Evolutionary conservation across 164 flowering plant species (phyloP).

Genomic region (Vitis labrusca): DNA sequence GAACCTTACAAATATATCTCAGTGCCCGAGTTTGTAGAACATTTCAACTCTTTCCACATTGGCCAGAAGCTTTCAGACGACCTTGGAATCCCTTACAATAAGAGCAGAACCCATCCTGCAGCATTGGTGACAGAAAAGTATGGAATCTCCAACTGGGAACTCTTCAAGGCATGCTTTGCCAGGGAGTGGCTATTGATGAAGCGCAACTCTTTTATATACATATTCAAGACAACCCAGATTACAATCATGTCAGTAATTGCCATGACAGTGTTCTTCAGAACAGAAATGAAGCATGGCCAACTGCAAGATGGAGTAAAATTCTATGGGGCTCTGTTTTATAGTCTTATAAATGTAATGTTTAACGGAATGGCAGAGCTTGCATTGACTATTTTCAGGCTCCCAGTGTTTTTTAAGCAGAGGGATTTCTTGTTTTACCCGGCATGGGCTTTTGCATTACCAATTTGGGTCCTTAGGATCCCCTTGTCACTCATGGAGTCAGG

Average conservation of each 20-base stretch:
- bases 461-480: conserved; percentile 51
- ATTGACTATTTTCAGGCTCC: conserved; percentile 44
- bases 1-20: conserved; percentile 32
- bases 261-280: conserved; percentile 37
- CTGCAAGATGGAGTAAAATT: conserved; percentile 37
- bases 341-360: conserved; percentile 53
- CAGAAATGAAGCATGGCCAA: conserved; percentile 32
- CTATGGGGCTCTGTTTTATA: conserved; percentile 55
- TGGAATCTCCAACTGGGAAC: conserved; percentile 37
- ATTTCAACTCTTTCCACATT: conserved; percentile 31
- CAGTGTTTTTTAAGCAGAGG: conserved; percentile 61
- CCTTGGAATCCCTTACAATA: conserved; percentile 30
- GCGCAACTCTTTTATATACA: conserved; percentile 44
- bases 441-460: conserved; percentile 58
- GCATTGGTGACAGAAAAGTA: conserved; percentile 34
- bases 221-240: conserved; percentile 43
- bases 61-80: conserved; percentile 30
- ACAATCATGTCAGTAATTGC: conserved; percentile 36
- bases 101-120: conserved; percentile 33
- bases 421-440: conserved; percentile 56
- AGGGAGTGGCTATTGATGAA: conserved; percentile 58
- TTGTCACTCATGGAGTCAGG: conserved; percentile 48
- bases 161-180: conserved; percentile 43
- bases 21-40: conserved; percentile 25
- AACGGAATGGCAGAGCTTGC: conserved; percentile 62